phyloP scores from a whole-genome alignment of 257 asterid genomes.

The Rubia yunnanensis region DNA sequence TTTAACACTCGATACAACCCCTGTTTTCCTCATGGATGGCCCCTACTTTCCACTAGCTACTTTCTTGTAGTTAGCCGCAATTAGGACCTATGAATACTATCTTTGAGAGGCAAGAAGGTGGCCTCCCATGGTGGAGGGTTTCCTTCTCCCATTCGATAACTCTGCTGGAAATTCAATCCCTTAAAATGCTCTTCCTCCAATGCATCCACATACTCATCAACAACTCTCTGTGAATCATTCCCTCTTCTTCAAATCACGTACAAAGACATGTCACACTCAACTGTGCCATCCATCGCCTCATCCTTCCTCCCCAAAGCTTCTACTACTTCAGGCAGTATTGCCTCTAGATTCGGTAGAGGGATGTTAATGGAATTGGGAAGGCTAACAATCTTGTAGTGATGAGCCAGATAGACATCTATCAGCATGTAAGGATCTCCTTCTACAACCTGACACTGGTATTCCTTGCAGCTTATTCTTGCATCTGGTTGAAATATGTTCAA shows the following conservation, averaged over 20 bases:
- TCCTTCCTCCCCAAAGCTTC: slow-evolving; percentile 32
- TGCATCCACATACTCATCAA: too few species aligned
- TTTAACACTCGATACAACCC: too few species aligned
- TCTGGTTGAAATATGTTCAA: slow-evolving; percentile 52
- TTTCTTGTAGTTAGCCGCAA: too few species aligned
- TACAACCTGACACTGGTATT: slow-evolving; percentile 39
- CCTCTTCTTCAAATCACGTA: slow-evolving; percentile 88
- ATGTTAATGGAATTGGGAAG: slow-evolving; percentile 70
- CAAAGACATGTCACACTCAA: slow-evolving; percentile 29
- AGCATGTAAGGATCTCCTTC: slow-evolving; percentile 58
- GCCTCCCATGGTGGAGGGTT: too few species aligned
- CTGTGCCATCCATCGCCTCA: slow-evolving; percentile 17
- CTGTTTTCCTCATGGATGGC: too few species aligned
- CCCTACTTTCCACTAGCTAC: too few species aligned
- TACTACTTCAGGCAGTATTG: slow-evolving; percentile 49
- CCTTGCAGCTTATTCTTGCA: slow-evolving; percentile 74
- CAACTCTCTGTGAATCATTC: slow-evolving; percentile 91
- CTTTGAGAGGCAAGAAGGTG: too few species aligned
- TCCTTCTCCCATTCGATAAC: too few species aligned
- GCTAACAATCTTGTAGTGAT: slow-evolving; percentile 67
- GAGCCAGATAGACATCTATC: slow-evolving; percentile 81
- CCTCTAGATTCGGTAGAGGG: slow-evolving; percentile 44
- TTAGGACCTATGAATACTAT: too few species aligned
- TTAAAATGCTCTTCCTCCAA: too few species aligned
- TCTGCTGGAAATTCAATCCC: too few species aligned